Evolutionary conservation across 352 stramenopile species (phyloP).

Genomic region (Pythium rishiriense): DNA sequence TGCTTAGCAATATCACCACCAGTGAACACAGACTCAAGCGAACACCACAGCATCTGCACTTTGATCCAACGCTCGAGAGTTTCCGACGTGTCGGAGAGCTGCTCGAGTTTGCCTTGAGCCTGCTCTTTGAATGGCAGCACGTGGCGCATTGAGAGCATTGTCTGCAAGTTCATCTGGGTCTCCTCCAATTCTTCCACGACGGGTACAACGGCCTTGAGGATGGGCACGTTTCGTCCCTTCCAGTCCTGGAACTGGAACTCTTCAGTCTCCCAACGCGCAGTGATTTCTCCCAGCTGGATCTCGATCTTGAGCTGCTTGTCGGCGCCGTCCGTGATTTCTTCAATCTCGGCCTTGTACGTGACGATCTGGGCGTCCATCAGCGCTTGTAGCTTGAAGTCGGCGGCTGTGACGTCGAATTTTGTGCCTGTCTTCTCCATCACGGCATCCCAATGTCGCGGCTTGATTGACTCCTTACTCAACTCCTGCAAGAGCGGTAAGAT

Average conservation of each 20-base stretch:
- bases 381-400: slow-evolving; percentile 96
- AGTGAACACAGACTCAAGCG: slow-evolving; percentile 98
- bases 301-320: slow-evolving; percentile 99
- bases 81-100: slow-evolving; percentile 96
- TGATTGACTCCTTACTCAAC: slow-evolving; percentile 97
- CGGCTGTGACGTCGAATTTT: slow-evolving; percentile 92
- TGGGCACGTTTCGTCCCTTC: slow-evolving; percentile 94
- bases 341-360: slow-evolving; percentile 92
- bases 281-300: slow-evolving; percentile 93
- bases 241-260: slow-evolving; percentile 96
- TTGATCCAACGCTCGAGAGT: slow-evolving; percentile 98
- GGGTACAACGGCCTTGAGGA: slow-evolving; percentile 94
- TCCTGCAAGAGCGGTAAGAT: slow-evolving; percentile 96
- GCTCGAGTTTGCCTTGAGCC: slow-evolving; percentile 93
- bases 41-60: slow-evolving; percentile 98
- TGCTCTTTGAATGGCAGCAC: slow-evolving; percentile 96
- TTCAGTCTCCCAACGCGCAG: slow-evolving; percentile 91
- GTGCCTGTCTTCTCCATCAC: slow-evolving; percentile 94
- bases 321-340: slow-evolving; percentile 97
- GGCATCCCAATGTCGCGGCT: slow-evolving; percentile 96
- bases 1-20: slow-evolving; percentile 99
- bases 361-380: slow-evolving; percentile 95
- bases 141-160: slow-evolving; percentile 97
- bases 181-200: slow-evolving; percentile 98
- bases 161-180: slow-evolving; percentile 98